Evolutionary conservation across 73 alveolate genomes (phyloP), one percentile per base, ranked within the genome.

Genomic region (Symbiodinium natans): DNA sequence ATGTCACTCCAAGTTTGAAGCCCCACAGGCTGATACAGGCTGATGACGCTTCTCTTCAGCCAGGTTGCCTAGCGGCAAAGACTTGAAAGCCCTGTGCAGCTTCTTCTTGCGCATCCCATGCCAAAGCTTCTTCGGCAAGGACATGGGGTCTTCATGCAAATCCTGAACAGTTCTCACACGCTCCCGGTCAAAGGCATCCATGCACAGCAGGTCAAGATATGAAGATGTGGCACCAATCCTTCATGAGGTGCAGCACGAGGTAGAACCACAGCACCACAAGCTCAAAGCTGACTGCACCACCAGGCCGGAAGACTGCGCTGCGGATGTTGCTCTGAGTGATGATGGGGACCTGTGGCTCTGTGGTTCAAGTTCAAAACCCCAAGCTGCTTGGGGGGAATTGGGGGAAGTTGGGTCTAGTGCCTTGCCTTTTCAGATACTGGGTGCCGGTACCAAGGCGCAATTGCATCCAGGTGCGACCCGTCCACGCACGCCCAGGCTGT

Each of bases 291-390:
- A 87, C 75, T 11, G 94, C 94, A 15, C 94, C 94, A 23, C 94
- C 94, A 29, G 94, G 94, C 7, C 94, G 94, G 71, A 87, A 87
- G 36, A 87, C 94, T n/a, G 94, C 94, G 71, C 94, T 87, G 83
- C 94, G 83, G 94, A 87, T 87, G 85, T 87, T 87, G 85, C 94
- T 87, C 71, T 87, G 94, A 7, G 94, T 87, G 73, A 87, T 63
- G 85, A 87, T 87, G 48, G 94, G 94, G 33, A 87, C 94, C 94
- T 86, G n/a, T 19, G 8, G 8, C 27, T 41, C 77, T 3, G 36
- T 25, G 33, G 36, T 59, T 59, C 33, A 59, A 46, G 59, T 13
- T 13, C 59, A 46, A 9, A 6, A 13, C 6, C 21, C 59, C 59
- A 6, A 46, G 59, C 59, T 13, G 6, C 59, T 46, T 46, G 59